phyloP scores from a whole-genome alignment of 176 grass and related monocot species.

The Zoysia japonica region DNA sequence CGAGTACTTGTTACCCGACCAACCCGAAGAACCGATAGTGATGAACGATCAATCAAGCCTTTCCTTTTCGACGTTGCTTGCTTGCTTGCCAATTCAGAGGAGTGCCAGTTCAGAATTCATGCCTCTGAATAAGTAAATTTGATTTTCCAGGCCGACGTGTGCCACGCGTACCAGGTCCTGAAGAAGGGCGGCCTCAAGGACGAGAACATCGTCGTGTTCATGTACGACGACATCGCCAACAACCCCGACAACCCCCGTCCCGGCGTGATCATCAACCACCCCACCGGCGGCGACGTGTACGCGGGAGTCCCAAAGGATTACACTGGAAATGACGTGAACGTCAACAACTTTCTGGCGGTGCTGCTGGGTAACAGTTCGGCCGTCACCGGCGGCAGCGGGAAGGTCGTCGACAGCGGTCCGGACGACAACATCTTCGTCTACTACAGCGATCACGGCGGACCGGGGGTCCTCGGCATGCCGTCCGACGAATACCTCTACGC shows the following conservation, averaged over 20 bases:
- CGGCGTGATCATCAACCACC: slow-evolving; percentile 78
- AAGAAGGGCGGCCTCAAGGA: slow-evolving; percentile 81
- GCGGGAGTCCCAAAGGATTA: slow-evolving; percentile 92
- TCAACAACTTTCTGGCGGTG: slow-evolving; percentile 64
- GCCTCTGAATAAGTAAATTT: too few relatives aligned
- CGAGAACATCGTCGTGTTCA: slow-evolving; percentile 81
- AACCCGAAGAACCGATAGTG: too few relatives aligned
- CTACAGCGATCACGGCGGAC: slow-evolving; percentile 78
- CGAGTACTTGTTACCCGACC: too few relatives aligned
- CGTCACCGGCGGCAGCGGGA: slow-evolving; percentile 71
- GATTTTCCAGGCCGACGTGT: slow-evolving; percentile 53
- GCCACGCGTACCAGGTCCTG: slow-evolving; percentile 89
- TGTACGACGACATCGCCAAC: slow-evolving; percentile 87
- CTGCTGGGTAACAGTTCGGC: slow-evolving; percentile 70
- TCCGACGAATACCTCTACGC: slow-evolving; percentile 72
- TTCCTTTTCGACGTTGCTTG: too few relatives aligned
- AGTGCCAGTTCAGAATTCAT: too few relatives aligned
- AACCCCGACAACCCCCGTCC: slow-evolving; percentile 62
- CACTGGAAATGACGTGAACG: slow-evolving; percentile 63
- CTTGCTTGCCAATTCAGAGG: too few relatives aligned
- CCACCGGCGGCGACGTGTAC: slow-evolving; percentile 70
- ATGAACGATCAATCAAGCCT: too few relatives aligned
- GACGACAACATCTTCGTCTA: slow-evolving; percentile 77
- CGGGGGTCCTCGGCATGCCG: slow-evolving; percentile 79
- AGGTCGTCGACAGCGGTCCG: slow-evolving; percentile 71